phyloP scores from a whole-genome alignment of 2,329 filamentous ascomycete genomes.

The Chrysoporthe cubensis region DNA sequence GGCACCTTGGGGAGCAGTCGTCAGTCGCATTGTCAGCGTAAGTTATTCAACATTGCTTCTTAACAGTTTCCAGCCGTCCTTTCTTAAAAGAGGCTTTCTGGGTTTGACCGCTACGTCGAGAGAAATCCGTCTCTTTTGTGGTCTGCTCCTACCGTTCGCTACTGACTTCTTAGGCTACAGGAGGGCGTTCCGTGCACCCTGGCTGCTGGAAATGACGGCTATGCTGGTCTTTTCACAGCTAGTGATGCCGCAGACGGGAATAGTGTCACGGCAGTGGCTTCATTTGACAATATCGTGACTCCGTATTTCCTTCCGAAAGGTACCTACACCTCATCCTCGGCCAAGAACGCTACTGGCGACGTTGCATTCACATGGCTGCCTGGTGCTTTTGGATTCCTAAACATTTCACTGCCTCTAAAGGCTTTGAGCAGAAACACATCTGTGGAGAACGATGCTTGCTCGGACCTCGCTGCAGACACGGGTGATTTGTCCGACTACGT shows the following conservation, averaged over 20 bases:
- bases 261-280: conserved; percentile 34
- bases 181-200: conserved; percentile 36
- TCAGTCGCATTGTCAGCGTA: conserved; percentile 35
- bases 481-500: conserved; percentile 46
- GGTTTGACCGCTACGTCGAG: too few species aligned
- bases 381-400: conserved; percentile 26
- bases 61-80: too few species aligned
- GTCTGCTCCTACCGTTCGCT: background rate
- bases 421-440: conserved; percentile 38
- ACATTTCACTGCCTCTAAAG: conserved; percentile 33
- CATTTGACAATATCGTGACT: conserved; percentile 32
- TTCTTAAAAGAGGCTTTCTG: too few species aligned
- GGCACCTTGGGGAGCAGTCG: conserved; percentile 34
- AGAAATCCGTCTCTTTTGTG: background rate
- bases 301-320: conserved; percentile 30
- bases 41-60: background rate
- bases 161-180: background rate
- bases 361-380: conserved; percentile 28
- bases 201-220: conserved; percentile 36
- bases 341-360: conserved; percentile 13
- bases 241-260: conserved; percentile 34
- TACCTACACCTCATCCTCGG: conserved; percentile 24
- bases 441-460: conserved; percentile 41
- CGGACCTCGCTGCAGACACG: conserved; percentile 42
- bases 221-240: conserved; percentile 32